Conservation (phyloP, 2,329 filamentous ascomycete genomes). For the Didymella lethalis region DNA sequence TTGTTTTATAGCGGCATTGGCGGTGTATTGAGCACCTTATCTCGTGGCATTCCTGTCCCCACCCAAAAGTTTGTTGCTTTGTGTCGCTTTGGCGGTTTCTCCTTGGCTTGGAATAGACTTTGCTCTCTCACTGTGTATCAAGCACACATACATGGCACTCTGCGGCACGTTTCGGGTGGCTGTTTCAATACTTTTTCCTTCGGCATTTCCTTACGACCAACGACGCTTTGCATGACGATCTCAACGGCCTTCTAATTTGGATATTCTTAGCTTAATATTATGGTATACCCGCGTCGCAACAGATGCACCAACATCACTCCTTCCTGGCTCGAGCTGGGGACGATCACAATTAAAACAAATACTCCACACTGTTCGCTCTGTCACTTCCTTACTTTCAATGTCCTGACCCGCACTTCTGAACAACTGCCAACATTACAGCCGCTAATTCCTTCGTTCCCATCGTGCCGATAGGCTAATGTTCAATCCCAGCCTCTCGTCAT, state of each 20-base stretch:
- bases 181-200: slow-evolving; percentile 7
- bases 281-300: slow-evolving; percentile 20
- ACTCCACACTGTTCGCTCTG: not conserved
- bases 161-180: slow-evolving; percentile 5
- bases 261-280: slow-evolving; percentile 21
- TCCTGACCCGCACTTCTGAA: not conserved
- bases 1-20: slow-evolving; percentile 17
- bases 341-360: slow-evolving; percentile 10
- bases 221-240: slow-evolving; percentile 14
- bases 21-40: slow-evolving; percentile 5
- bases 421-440: not conserved
- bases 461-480: not conserved
- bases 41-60: not conserved
- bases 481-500: slow-evolving; percentile 8
- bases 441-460: slow-evolving; percentile 13
- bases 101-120: slow-evolving; percentile 4
- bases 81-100: slow-evolving; percentile 1
- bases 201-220: slow-evolving; percentile 10
- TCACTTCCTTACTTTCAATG: slow-evolving; percentile 5
- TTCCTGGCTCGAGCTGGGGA: slow-evolving; percentile 12
- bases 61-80: slow-evolving; percentile 14
- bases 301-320: slow-evolving; percentile 6
- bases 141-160: slow-evolving; percentile 2
- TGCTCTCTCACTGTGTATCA: slow-evolving; percentile 9
- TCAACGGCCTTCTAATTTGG: slow-evolving; percentile 14